phyloP scores from a whole-genome alignment of 2,329 filamentous ascomycete species.

The Paraconiothyrium sp. region DNA sequence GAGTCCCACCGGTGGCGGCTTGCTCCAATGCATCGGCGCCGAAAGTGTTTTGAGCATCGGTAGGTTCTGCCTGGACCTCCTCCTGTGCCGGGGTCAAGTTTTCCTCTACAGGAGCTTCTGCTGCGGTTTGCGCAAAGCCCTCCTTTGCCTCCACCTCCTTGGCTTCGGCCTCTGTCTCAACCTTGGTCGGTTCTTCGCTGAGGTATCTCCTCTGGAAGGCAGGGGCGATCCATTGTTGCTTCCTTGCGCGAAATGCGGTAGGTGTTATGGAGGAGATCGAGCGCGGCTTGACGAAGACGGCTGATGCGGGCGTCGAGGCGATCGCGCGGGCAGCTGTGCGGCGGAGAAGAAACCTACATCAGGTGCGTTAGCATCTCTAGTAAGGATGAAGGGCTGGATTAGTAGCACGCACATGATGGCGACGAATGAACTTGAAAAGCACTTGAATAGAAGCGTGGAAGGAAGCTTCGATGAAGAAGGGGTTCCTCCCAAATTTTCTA shows the following conservation, averaged over 20 bases:
- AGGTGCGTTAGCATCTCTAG: slow-evolving; percentile 18
- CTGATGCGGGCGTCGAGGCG: slow-evolving; percentile 56
- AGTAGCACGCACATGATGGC: slow-evolving; percentile 30
- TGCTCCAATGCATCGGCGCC: slow-evolving; percentile 36
- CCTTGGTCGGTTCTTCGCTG: slow-evolving; percentile 57
- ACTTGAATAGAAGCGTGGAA: slow-evolving; percentile 2
- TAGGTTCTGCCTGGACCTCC: slow-evolving; percentile 34
- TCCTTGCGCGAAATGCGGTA: slow-evolving; percentile 39
- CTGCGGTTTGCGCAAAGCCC: slow-evolving; percentile 47
- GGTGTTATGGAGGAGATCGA: slow-evolving; percentile 47
- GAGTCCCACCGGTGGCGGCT: slow-evolving; percentile 6
- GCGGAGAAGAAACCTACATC: slow-evolving; percentile 66
- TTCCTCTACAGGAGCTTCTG: slow-evolving; percentile 48
- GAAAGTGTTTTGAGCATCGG: slow-evolving; percentile 39
- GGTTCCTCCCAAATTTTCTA: slow-evolving; percentile 14
- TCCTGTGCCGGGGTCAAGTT: slow-evolving; percentile 40
- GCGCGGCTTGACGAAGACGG: slow-evolving; percentile 54
- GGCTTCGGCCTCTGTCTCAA: slow-evolving; percentile 44
- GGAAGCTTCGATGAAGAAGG: slow-evolving; percentile 12
- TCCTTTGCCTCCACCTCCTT: slow-evolving; percentile 38
- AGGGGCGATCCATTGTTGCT: slow-evolving; percentile 52
- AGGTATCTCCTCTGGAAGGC: slow-evolving; percentile 59
- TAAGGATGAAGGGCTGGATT: background rate
- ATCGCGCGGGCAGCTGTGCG: slow-evolving; percentile 66
- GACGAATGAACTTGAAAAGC: background rate